Evolutionary conservation across 441 rosid species (phyloP), one percentile per base, ranked within the genome.

Genomic region (Erodium moschatum): DNA sequence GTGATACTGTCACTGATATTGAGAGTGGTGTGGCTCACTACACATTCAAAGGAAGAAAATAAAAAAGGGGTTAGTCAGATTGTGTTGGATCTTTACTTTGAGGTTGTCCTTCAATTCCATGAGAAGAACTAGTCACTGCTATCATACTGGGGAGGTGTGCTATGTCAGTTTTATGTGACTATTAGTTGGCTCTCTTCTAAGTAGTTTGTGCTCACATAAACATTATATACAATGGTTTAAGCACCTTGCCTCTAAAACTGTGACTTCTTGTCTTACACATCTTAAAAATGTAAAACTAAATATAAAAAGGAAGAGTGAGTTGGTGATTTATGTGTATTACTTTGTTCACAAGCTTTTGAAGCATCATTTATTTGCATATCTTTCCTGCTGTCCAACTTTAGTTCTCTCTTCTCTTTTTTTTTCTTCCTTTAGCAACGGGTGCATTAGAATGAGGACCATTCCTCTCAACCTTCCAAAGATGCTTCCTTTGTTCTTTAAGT

Each of bases 131-230:
- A 58, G 68, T 64, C 75, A 66, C 67, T 71, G 65, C 46, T 44
- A 35, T 27, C 65, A 16, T 58, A 69, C 72, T 70, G 40, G 72
- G 67, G 69, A 70, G 65, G 13, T 48, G 78, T 72, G 80, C 75
- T 66, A 7, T 60, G 31, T 58, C 31, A 60, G 9, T 60, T 15
- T 11, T 13, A 4, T 54, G 16, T 18, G 10, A 64, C 27, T 20
- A 10, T 69, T 69, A 62, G 65, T 62, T 67, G 74, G 63, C 21
- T 68, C 64, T 73, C 64, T 60, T 66, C 64, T 56, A 70, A 56
- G 70, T 61, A 65, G 63, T 73, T 67, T 73, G 74, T 71, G 76
- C 72, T 42, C 68, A 56, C 69, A 66, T 61, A 21, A 61, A 61
- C 35, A 58, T 58, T 9, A 21, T 5, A 61, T 61, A 21, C 35